These are phyloP conservation scores for Gyromitra esculenta DNA, from an alignment of 2,329 filamentous ascomycete genomes.

Conservation along the genomic window DNA sequence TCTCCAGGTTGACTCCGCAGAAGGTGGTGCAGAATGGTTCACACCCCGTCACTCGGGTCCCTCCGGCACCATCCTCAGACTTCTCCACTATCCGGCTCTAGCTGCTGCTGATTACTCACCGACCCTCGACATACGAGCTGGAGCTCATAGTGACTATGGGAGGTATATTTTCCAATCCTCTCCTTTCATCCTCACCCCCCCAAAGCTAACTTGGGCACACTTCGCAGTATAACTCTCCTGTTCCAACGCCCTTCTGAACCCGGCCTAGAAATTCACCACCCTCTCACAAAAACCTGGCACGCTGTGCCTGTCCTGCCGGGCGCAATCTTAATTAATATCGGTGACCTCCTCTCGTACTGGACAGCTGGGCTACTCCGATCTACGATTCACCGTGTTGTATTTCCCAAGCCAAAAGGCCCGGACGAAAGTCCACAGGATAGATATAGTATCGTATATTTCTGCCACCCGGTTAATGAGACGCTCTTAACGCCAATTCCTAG, in stretches of 20 bases:
- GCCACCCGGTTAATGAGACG: constrained; percentile 69
- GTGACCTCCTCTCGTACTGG: constrained; percentile 69
- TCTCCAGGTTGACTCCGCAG: constrained; percentile 61
- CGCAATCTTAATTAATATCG: constrained; percentile 75
- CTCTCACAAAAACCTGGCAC: constrained; percentile 66
- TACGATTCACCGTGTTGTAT: constrained; percentile 88
- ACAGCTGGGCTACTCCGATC: constrained; percentile 86
- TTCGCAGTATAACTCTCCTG: constrained; percentile 68
- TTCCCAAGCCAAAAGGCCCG: constrained; percentile 65
- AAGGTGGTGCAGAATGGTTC: constrained; percentile 66
- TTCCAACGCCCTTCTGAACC: constrained; percentile 88
- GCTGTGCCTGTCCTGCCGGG: constrained; percentile 74
- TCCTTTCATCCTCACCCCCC: background rate
- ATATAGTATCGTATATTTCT: constrained; percentile 76
- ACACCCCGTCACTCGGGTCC: constrained; percentile 69
- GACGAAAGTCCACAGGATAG: constrained; percentile 63
- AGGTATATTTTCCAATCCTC: constrained; percentile 16
- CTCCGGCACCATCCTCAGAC: constrained; percentile 71
- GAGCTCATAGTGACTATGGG: constrained; percentile 90
- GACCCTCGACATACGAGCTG: constrained; percentile 78
- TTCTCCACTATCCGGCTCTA: constrained; percentile 67
- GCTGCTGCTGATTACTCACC: constrained; percentile 63
- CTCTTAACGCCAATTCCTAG: constrained; percentile 70
- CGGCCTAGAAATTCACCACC: constrained; percentile 81
- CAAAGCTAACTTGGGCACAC: background rate